phyloP scores from a whole-genome alignment of 2,329 filamentous ascomycete genomes.

The Coniochaeta pulveracea region DNA sequence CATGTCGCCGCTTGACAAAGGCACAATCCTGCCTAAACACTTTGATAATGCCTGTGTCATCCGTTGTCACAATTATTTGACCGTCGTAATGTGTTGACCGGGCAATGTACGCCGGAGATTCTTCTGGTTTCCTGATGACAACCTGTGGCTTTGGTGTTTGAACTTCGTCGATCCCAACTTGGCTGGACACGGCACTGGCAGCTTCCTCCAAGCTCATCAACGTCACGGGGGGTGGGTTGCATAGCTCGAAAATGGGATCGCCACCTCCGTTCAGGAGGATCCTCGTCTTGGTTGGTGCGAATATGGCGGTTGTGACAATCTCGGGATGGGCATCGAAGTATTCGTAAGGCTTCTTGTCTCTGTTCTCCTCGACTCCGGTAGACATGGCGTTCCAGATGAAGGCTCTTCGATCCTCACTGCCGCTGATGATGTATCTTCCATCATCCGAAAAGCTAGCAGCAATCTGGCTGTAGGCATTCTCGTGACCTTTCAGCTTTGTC shows the following conservation, averaged over 20 bases:
- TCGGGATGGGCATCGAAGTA: conserved; percentile 83
- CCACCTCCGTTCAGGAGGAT: conserved; percentile 70
- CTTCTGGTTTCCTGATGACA: conserved; percentile 40
- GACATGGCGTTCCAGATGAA: conserved; percentile 76
- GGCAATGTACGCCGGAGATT: conserved; percentile 66
- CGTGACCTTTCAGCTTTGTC: conserved; percentile 82
- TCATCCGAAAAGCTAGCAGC: conserved; percentile 83
- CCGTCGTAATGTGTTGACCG: conserved; percentile 68
- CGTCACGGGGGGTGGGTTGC: conserved; percentile 85
- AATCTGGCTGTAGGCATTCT: conserved; percentile 85
- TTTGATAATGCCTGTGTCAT: conserved; percentile 81
- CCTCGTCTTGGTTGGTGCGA: conserved; percentile 70
- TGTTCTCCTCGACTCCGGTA: conserved; percentile 46
- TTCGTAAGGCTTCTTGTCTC: conserved; percentile 75
- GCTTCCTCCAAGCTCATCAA: conserved; percentile 63
- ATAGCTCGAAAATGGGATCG: conserved; percentile 91
- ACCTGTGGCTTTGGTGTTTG: not conserved
- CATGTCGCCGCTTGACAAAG: conserved; percentile 62
- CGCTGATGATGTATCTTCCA: conserved; percentile 75
- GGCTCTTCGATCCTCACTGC: conserved; percentile 80
- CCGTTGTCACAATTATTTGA: conserved; percentile 86
- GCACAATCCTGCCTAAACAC: conserved; percentile 95
- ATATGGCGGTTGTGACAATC: conserved; percentile 79
- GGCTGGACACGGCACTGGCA: conserved; percentile 23
- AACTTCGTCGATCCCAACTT: conserved; percentile 19